Percentiles rank a stretch among this genome's conserved stretches.
Conservation (phyloP, 129 eudicot genomes). For the Gnaphalium uliginosum region DNA sequence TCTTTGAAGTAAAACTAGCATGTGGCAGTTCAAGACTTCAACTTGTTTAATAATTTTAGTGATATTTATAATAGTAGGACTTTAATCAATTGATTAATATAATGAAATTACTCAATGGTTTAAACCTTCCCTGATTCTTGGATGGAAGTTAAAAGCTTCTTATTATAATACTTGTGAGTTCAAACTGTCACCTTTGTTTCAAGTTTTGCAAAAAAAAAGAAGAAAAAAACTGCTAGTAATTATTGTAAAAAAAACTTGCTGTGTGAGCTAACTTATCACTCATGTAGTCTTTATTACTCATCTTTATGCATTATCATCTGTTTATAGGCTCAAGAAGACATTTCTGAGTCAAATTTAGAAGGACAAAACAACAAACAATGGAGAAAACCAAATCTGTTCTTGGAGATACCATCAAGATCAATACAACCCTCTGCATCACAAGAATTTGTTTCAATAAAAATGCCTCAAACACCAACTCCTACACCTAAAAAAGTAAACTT, state of each 20-base stretch:
- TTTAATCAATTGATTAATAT: background rate
- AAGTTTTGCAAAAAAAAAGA: background rate
- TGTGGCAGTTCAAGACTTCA: background rate
- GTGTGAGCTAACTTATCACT: background rate
- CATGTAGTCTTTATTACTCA: conserved; percentile 12
- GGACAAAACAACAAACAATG: conserved; percentile 50
- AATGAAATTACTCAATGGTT: conserved; percentile 1
- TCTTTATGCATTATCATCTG: conserved; percentile 18
- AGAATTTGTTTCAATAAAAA: conserved; percentile 60
- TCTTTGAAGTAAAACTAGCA: background rate
- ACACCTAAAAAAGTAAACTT: conserved; percentile 87
- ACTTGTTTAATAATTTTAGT: too few relatives aligned
- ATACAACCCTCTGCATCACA: conserved; percentile 46
- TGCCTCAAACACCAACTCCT: conserved; percentile 70
- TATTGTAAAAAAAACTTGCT: background rate
- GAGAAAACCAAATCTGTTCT: conserved; percentile 66
- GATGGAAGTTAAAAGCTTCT: conserved; percentile 29
- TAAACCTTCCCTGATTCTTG: conserved; percentile 25
- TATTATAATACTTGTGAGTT: conserved; percentile 11
- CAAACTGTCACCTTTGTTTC: background rate
- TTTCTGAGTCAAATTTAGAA: conserved; percentile 45
- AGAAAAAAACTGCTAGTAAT: background rate
- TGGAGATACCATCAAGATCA: conserved; percentile 82
- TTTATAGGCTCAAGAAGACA: conserved; percentile 42
- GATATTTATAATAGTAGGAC: background rate